Percentiles rank a stretch among this genome's conserved stretches.
Conservation (phyloP, 2,329 filamentous ascomycete species). For the Akanthomyces uredinophilus region DNA sequence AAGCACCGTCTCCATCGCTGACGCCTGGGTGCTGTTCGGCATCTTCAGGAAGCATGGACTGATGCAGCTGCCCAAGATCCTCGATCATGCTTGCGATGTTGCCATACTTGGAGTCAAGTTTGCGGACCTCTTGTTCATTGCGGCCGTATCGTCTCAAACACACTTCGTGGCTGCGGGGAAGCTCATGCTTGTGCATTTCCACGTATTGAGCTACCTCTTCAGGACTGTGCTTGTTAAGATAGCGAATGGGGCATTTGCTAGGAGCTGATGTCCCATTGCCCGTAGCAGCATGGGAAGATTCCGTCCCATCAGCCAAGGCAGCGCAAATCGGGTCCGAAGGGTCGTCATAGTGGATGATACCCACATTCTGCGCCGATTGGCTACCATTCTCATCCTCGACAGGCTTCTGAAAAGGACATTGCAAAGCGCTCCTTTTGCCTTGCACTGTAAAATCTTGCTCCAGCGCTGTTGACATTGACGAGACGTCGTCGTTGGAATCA, state of each 20-base stretch:
- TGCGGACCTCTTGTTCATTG: slow-evolving; percentile 77
- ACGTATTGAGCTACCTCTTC: slow-evolving; percentile 93
- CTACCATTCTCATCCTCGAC: slow-evolving; percentile 29
- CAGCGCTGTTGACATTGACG: slow-evolving; percentile 60
- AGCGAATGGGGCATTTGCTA: slow-evolving; percentile 84
- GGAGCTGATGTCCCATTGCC: slow-evolving; percentile 44
- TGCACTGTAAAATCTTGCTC: slow-evolving; percentile 89
- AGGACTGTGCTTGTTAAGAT: slow-evolving; percentile 84
- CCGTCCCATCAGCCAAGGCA: slow-evolving; percentile 57
- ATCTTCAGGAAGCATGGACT: slow-evolving; percentile 71
- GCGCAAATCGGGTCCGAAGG: slow-evolving; percentile 58
- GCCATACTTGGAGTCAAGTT: slow-evolving; percentile 91
- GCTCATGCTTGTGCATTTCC: slow-evolving; percentile 90
- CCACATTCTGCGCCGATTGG: slow-evolving; percentile 20
- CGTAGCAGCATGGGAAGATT: slow-evolving; percentile 35
- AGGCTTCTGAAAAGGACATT: slow-evolving; percentile 69
- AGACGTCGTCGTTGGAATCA: slow-evolving; percentile 39
- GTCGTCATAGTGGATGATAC: slow-evolving; percentile 39
- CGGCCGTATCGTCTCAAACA: slow-evolving; percentile 87
- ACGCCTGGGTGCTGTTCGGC: slow-evolving; percentile 34
- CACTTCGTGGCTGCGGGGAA: slow-evolving; percentile 88
- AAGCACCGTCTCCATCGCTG: slow-evolving; percentile 44
- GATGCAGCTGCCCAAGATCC: slow-evolving; percentile 79
- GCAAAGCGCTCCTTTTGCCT: slow-evolving; percentile 72
- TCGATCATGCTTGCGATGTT: slow-evolving; percentile 92